Evolutionary conservation across 257 asterid species (phyloP), one percentile per base, ranked within the genome.

Genomic region (Fraxinus anomala): DNA sequence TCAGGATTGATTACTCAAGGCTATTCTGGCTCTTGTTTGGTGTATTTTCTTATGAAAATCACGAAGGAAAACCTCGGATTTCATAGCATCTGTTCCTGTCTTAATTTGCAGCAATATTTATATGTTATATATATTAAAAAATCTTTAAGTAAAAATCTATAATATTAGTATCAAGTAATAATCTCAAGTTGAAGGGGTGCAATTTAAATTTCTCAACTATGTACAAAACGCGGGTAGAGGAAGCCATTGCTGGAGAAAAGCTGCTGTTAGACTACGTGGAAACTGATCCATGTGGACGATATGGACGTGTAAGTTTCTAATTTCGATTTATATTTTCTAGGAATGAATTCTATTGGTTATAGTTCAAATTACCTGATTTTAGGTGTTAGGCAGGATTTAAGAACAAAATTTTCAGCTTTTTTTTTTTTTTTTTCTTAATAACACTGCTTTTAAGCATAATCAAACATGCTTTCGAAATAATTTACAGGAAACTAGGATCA

Each of bases 31-130:
- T 91, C 6, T 77, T 90, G 28, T 89, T 91, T 70, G 89, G 97
- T 31, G 85, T 93, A 70, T 92, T 90, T 76, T 89, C 97, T 5
- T 91, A 89, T 72, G 97, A 91, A 80, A 91, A 93, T 80, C 96
- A 89, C 80, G 91, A 90, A 84, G 97, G 97, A 83, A 89, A 88
- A 80, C 97, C 93, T 85, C 97, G 91, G 88, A 91, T 91, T 72
- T 75, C 33, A 75, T 89, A 92, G 91, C 92, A 76, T 5, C 79
- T 1, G 66, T 44, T 24, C 31, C 7, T 6, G 9, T 75, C 14
- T 37, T 63, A 23, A 63, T 63, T 79, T n/a, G 40, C 59, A 68
- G 70, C 73, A 36, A 37, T 31, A 2, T 12, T 11, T 24, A 9
- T 6, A 9, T 6, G 8, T 39, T 24, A 23, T 68, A 21, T 16